Base-by-base conservation (phyloP, 208 protist species). In the Zelonia costaricensis region DNA sequence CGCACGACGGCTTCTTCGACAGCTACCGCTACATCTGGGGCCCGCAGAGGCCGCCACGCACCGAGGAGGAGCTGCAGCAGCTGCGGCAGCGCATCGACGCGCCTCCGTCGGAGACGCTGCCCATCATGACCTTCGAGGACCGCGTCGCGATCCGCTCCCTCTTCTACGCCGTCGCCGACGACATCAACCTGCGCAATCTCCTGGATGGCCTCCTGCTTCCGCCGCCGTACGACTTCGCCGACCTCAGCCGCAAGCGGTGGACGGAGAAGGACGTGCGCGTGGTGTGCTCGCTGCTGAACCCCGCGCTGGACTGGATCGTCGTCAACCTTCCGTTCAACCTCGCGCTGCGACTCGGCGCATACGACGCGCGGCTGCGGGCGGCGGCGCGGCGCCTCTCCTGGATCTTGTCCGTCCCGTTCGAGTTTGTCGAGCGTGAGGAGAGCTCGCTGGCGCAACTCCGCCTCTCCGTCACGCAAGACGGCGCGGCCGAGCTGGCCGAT, bases 351-450 rank as follows among this genome's bases (percentile, higher is more conserved):
- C 54, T 82, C 10, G 84, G 78, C 20, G 22, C 62, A 0, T 95
- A 95, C 57, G 84, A 92, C 43, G 85, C 88, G 2, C 76, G 81
- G 6, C 73, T 93, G 27, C 85, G 86, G 8, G 83, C 82, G 4
- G 85, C 82, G 20, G 56, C 69, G 1, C 62, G 81, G 16, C 82
- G 89, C 1, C 74, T 95, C 15, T 89, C 79, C 51, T 88, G 82
- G 74, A 52, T 92, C 16, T 74, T 93, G 36, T 53, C 61, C 25
- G 62, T 92, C 5, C 88, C 88, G 0, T 82, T 87, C 45, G 18
- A 43, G 0, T 54, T 92, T 4, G 68, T 95, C 22, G 85, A 92
- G 67, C 49, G 33, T 22, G 77, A 75, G 12, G 88, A 95, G 62
- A 44, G 33, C 4, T 27, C 46, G 4, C 51, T 74, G 20, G 68